Evolutionary conservation across 2,329 filamentous ascomycete genomes (phyloP).

Genomic region (Immersiporthe knoxdaviesiana): DNA sequence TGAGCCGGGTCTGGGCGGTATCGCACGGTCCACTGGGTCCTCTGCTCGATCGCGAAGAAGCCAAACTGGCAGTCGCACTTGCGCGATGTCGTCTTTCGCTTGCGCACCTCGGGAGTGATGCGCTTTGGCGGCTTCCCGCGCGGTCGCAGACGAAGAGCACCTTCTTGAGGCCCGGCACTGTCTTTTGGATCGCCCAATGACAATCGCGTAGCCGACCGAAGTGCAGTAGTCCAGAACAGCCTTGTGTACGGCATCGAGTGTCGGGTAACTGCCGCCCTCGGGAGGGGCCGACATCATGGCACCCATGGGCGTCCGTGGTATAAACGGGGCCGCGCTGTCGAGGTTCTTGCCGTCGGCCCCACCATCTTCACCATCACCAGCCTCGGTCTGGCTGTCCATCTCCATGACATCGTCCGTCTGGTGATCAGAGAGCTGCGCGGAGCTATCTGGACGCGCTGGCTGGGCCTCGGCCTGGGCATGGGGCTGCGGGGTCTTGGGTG

Average conservation of each 20-base stretch:
- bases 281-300: conserved; percentile 65
- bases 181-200: conserved; percentile 72
- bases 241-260: conserved; percentile 66
- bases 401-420: conserved; percentile 56
- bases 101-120: conserved; percentile 66
- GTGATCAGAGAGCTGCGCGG: conserved; percentile 41
- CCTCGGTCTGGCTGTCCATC: conserved; percentile 53
- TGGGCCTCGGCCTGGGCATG: conserved; percentile 32
- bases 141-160: conserved; percentile 70
- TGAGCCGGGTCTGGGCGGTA: conserved; percentile 64
- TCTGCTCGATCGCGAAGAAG: conserved; percentile 71
- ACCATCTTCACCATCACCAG: conserved; percentile 48
- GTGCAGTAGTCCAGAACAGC: conserved; percentile 67
- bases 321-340: conserved; percentile 51
- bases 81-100: conserved; percentile 68
- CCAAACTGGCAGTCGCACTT: conserved; percentile 72
- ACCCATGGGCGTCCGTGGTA: conserved; percentile 59
- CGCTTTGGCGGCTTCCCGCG: conserved; percentile 65
- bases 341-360: conserved; percentile 52
- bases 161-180: conserved; percentile 68
- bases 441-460: conserved; percentile 33
- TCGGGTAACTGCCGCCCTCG: conserved; percentile 66
- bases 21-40: conserved; percentile 68
- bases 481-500: conserved; percentile 31
- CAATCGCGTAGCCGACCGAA: conserved; percentile 68